Conservation (phyloP, 2,329 filamentous ascomycete species). For the Leptographium flavum region DNA sequence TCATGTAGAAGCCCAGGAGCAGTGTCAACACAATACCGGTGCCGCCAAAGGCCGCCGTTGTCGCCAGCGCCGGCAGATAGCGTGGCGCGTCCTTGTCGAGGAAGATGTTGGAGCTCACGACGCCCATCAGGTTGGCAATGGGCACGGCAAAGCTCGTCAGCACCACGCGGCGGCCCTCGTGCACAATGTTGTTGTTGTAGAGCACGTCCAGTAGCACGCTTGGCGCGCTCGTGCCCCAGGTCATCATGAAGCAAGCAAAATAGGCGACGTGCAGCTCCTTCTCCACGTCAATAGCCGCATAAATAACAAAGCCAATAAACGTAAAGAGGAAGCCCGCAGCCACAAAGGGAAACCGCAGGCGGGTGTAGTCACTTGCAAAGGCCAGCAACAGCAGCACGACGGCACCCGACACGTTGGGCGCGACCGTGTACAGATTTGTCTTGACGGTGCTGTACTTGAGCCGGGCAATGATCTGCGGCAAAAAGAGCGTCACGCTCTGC, state of each 20-base stretch:
- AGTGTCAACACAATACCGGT: conserved; percentile 39
- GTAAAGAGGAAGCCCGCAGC: conserved; percentile 59
- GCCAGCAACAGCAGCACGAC: conserved; percentile 59
- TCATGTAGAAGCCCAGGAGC: conserved; percentile 48
- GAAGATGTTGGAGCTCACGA: conserved; percentile 54
- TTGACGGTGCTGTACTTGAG: conserved; percentile 24
- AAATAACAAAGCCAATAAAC: conserved; percentile 67
- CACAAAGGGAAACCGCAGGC: conserved; percentile 62
- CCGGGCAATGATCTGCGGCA: conserved; percentile 12
- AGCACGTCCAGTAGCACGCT: conserved; percentile 47
- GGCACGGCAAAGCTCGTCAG: conserved; percentile 62
- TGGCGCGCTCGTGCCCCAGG: conserved; percentile 62
- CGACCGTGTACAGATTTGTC: conserved; percentile 72
- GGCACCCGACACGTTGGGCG: conserved; percentile 62
- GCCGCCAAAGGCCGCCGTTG: conserved; percentile 49
- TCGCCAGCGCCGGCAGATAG: conserved; percentile 52
- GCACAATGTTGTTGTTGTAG: conserved; percentile 75
- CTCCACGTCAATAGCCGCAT: conserved; percentile 48
- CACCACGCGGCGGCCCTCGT: conserved; percentile 57
- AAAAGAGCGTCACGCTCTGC: conserved; percentile 28
- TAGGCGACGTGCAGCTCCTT: conserved; percentile 52
- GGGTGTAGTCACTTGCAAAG: conserved; percentile 51
- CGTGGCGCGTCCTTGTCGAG: conserved; percentile 46
- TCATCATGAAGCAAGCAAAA: conserved; percentile 70
- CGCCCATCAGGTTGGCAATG: conserved; percentile 62